Evolutionary conservation across 2,329 filamentous ascomycete species (phyloP).

Genomic region (Talaromyces sp.): DNA sequence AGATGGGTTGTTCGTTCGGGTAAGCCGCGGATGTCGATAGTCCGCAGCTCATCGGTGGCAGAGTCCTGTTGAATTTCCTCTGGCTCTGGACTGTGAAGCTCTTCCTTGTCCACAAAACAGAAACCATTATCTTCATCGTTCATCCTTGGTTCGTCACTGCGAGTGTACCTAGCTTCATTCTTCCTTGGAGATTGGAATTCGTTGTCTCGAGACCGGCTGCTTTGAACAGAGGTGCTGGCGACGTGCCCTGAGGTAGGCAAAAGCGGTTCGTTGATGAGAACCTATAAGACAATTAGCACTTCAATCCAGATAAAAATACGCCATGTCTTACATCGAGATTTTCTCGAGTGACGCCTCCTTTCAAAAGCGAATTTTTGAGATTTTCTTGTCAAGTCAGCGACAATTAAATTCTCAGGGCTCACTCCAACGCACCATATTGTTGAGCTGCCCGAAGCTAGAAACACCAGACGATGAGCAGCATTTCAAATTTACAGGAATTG

Average conservation of each 20-base stretch:
- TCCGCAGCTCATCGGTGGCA: slow-evolving; percentile 19
- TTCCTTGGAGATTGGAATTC: neutral
- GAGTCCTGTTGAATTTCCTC: slow-evolving; percentile 15
- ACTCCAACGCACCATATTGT: slow-evolving; percentile 21
- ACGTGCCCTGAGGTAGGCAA: neutral
- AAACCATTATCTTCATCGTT: slow-evolving; percentile 19
- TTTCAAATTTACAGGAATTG: neutral
- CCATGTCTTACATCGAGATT: slow-evolving; percentile 39
- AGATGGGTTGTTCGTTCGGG: slow-evolving; percentile 56
- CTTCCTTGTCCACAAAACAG: slow-evolving; percentile 20
- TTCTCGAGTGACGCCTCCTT: slow-evolving; percentile 45
- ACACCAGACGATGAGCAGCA: neutral
- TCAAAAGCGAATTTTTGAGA: slow-evolving; percentile 44
- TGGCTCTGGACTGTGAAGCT: slow-evolving; percentile 13
- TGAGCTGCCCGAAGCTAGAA: slow-evolving; percentile 20
- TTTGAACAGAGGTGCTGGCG: neutral
- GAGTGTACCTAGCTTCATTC: neutral
- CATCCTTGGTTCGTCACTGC: neutral
- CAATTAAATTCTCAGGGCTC: neutral
- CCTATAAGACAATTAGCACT: neutral
- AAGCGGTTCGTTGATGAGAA: neutral
- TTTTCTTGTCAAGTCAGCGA: slow-evolving; percentile 28
- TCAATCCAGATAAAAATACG: neutral
- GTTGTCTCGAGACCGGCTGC: neutral
- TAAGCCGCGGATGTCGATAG: slow-evolving; percentile 56